Conservation (phyloP, 306 rosid species). For the Dryas octopetala region DNA sequence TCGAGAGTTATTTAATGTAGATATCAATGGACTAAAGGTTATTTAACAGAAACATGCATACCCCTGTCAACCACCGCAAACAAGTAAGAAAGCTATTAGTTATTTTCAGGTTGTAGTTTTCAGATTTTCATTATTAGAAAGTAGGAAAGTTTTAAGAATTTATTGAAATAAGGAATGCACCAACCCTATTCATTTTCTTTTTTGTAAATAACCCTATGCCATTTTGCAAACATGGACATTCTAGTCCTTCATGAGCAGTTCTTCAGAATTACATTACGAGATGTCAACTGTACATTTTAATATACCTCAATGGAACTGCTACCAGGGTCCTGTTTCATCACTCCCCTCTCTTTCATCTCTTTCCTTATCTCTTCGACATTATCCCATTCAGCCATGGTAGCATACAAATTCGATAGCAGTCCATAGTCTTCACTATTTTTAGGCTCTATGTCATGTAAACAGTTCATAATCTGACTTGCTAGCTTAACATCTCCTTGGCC, state of each 20-base stretch:
- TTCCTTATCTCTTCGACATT: constrained; percentile 14
- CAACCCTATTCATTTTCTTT: too few species aligned
- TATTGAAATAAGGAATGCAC: background rate
- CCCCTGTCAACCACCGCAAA: background rate
- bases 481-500: constrained; percentile 11
- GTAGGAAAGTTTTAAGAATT: background rate
- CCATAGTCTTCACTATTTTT: constrained; percentile 8
- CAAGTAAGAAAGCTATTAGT: background rate
- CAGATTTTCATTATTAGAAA: background rate
- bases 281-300: background rate
- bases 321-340: constrained; percentile 13
- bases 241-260: too few species aligned
- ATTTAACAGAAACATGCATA: background rate
- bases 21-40: background rate
- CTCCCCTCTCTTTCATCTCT: constrained; percentile 4
- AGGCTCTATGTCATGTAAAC: background rate
- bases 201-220: too few species aligned
- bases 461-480: background rate
- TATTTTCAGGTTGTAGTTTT: background rate
- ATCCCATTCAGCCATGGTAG: background rate
- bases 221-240: too few species aligned
- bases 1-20: background rate
- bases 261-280: too few species aligned
- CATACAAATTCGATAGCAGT: background rate
- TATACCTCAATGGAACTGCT: background rate